Percentiles rank a stretch among this genome's conserved stretches.
These are phyloP conservation scores for Ichthyophthirius multifiliis DNA, from an alignment of 169 alveolate species.

Conservation along the genomic window DNA sequence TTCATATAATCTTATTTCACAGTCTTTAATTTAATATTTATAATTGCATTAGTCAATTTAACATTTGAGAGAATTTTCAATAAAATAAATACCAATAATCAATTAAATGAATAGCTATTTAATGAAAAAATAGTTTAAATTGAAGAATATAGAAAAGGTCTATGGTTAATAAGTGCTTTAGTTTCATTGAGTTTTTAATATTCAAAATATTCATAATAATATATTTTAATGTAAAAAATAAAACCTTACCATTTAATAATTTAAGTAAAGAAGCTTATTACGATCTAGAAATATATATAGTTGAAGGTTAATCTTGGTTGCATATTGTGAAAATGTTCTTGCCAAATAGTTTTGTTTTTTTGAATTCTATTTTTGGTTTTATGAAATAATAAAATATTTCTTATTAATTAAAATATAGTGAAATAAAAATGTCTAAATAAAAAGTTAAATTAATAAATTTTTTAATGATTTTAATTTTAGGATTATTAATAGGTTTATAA, in stretches of 20 bases:
- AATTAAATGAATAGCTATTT: not conserved
- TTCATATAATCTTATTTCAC: not conserved
- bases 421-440: not conserved
- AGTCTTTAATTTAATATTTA: not conserved
- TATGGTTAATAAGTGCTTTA: not conserved
- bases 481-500: not conserved
- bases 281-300: not conserved
- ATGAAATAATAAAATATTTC: no score
- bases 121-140: not conserved
- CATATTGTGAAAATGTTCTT: not conserved
- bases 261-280: not conserved
- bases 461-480: not conserved
- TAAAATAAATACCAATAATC: not conserved
- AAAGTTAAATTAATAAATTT: not conserved
- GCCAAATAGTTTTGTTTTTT: not conserved
- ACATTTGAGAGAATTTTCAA: not conserved
- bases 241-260: not conserved
- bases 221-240: not conserved
- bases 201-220: not conserved
- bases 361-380: not conserved
- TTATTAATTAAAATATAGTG: not conserved
- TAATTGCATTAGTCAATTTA: not conserved
- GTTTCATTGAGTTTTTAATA: not conserved
- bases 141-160: not conserved
- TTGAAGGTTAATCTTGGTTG: not conserved